Percentiles rank a stretch among this genome's conserved stretches.
These are phyloP conservation scores for Acacia pycnantha DNA, from an alignment of 331 rosid genomes.

Conservation along the genomic window DNA sequence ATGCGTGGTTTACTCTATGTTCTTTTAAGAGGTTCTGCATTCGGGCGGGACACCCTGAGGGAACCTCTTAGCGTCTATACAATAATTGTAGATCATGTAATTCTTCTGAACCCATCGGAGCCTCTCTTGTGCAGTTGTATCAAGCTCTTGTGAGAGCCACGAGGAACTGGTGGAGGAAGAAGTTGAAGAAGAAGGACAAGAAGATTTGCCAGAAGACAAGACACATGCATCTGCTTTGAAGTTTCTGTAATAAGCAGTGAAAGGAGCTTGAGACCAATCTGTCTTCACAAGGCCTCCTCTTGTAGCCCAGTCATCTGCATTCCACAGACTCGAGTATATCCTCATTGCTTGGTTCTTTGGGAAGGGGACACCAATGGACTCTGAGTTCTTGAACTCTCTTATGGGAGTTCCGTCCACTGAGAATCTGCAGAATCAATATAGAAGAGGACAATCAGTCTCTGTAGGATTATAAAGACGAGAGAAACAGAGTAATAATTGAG, in stretches of 20 bases:
- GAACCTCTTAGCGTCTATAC: slow-evolving; percentile 48
- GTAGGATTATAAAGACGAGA: background rate
- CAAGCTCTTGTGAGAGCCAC: slow-evolving; percentile 56
- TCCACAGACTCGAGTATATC: slow-evolving; percentile 47
- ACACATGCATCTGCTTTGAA: slow-evolving; percentile 43
- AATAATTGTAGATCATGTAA: slow-evolving; percentile 63
- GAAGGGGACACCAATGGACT: slow-evolving; percentile 40
- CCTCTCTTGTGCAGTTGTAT: slow-evolving; percentile 30
- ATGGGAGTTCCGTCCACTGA: slow-evolving; percentile 52
- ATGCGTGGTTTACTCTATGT: background rate
- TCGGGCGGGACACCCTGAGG: slow-evolving; percentile 60
- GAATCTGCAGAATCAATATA: slow-evolving; percentile 32
- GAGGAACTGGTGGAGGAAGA: slow-evolving; percentile 17
- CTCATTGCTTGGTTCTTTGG: slow-evolving; percentile 49
- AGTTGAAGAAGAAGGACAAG: slow-evolving; percentile 26
- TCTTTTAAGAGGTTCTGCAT: slow-evolving; percentile 33
- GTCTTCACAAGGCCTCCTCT: slow-evolving; percentile 53
- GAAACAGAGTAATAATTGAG: background rate
- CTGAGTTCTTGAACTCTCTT: slow-evolving; percentile 51
- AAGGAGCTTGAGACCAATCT: slow-evolving; percentile 47
- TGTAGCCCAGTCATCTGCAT: slow-evolving; percentile 58
- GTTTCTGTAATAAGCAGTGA: slow-evolving; percentile 44
- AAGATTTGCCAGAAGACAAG: slow-evolving; percentile 40
- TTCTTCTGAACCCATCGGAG: slow-evolving; percentile 59
- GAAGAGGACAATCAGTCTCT: background rate